Evolutionary conservation across 2,329 filamentous ascomycete species (phyloP).

Genomic region (Lachnum nothofagi): DNA sequence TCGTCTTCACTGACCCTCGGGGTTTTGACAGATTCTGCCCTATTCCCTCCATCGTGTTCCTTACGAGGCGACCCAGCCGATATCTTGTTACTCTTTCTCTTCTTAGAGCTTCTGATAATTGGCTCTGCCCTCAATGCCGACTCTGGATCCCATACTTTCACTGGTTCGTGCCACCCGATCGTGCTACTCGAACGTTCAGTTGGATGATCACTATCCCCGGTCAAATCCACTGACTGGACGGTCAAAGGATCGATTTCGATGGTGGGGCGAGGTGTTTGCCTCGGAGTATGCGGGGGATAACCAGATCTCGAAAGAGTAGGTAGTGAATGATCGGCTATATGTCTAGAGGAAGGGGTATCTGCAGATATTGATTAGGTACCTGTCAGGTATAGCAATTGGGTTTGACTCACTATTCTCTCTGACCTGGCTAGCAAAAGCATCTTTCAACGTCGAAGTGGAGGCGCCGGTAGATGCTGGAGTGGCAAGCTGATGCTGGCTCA

Average conservation of each 20-base stretch:
- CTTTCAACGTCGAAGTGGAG: conserved; percentile 17
- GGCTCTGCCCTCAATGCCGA: conserved; percentile 28
- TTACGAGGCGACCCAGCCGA: conserved; percentile 14
- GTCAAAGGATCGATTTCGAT: conserved; percentile 15
- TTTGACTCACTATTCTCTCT: conserved; percentile 18
- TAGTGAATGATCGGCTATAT: conserved; percentile 8
- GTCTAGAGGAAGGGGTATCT: conserved; percentile 25
- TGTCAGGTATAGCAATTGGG: neutral
- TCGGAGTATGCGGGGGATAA: conserved; percentile 32
- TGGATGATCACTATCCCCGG: conserved; percentile 22
- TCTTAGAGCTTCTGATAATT: conserved; percentile 24
- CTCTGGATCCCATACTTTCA: conserved; percentile 26
- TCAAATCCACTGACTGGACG: conserved; percentile 32
- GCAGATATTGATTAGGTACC: conserved; percentile 4
- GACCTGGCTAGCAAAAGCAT: conserved; percentile 21
- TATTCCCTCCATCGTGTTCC: conserved; percentile 9
- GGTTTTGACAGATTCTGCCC: neutral
- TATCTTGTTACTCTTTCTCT: conserved; percentile 33
- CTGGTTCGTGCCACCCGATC: conserved; percentile 22
- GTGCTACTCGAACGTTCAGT: conserved; percentile 24
- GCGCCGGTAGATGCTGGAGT: conserved; percentile 30
- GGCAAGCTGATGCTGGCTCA: conserved; percentile 30
- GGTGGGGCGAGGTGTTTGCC: conserved; percentile 24
- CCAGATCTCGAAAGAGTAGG: conserved; percentile 20
- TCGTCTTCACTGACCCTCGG: conserved; percentile 15